Base-by-base conservation (phyloP, 352 stramenopile genomes). In the Phytophthora citrophthora region DNA sequence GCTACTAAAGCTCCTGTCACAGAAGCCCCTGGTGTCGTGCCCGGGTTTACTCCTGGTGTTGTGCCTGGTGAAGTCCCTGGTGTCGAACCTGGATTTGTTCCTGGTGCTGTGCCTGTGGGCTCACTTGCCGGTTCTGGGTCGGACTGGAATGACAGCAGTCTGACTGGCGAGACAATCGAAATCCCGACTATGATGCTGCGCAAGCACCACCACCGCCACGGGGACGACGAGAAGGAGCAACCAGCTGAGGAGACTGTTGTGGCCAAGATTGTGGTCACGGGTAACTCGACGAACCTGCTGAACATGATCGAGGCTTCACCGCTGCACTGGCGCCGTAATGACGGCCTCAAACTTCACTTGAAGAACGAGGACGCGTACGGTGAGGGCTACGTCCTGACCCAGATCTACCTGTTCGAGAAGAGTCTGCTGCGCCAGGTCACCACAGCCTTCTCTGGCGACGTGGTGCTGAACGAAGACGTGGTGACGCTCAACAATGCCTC, bases 261-360 rank as follows among this genome's bases (percentile, higher is more conserved):
- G 46, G 78, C 78, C 29, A 83, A 65, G 45, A 75, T 90, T 38
- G 70, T 83, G 46, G 58, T 90, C 47, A 78, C 72, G 38, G 75
- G 81, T 51, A 83, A 88, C 70, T 88, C 81, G 55, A 70, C 67
- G 7, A 77, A 78, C 20, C 46, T 90, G 48, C 54, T 89, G 2
- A 74, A 71, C 39, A 77, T 74, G 64, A 64, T 89, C 12, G 77
- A 90, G 31, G 72, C 72, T 40, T 55, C 68, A 9, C 56, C 76
- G 1, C 52, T 85, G 38, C 68, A 86, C 32, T 60, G 75, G 13
- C 68, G 64, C 8, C 65, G 64, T 29, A 54, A 72, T 18, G 71
- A 90, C 46, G 79, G 69, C 15, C 58, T 90, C 23, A 83, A 82
- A 39, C 43, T 80, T 41, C 72, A 80, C 47, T 60, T 88, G 56